Conservation (phyloP, 352 stramenopile genomes). For the Paralagenidium karlingii region DNA sequence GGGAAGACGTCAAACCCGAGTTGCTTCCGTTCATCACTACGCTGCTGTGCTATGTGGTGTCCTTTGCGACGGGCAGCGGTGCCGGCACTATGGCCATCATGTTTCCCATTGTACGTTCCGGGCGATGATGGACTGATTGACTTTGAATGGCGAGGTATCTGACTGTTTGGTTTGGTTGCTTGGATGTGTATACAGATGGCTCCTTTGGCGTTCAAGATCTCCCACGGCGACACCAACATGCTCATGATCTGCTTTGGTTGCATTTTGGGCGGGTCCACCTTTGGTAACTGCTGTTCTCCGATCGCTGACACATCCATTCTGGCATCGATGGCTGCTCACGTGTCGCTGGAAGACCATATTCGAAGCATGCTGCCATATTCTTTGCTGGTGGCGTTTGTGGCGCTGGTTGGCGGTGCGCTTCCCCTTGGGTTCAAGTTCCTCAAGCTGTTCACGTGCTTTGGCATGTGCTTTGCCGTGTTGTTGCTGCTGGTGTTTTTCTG, state of each 20-base stretch:
- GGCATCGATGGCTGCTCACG: constrained; percentile 59
- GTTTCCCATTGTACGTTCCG: constrained; percentile 89
- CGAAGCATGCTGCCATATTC: constrained; percentile 79
- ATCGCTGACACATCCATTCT: constrained; percentile 91
- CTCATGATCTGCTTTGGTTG: constrained; percentile 80
- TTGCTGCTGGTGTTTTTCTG: constrained; percentile 73
- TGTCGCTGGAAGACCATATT: constrained; percentile 72
- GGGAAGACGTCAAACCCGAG: constrained; percentile 57
- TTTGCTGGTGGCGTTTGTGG: constrained; percentile 51
- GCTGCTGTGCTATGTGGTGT: constrained; percentile 81
- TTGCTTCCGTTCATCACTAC: constrained; percentile 72
- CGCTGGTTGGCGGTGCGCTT: constrained; percentile 50
- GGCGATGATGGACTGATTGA: constrained; percentile 5
- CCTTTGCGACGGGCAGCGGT: constrained; percentile 80
- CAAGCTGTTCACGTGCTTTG: constrained; percentile 68
- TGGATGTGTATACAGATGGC: too few species aligned
- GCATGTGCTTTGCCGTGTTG: constrained; percentile 54
- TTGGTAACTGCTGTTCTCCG: constrained; percentile 84
- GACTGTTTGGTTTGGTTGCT: neutral
- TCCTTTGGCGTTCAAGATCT: constrained; percentile 75
- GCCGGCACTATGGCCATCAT: constrained; percentile 91
- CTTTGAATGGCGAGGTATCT: neutral
- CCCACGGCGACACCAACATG: constrained; percentile 61
- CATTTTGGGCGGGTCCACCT: constrained; percentile 78
- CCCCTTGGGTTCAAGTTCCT: constrained; percentile 62